Evolutionary conservation across 2,329 filamentous ascomycete genomes (phyloP), one percentile per base, ranked within the genome.

Genomic region (Xylaria sp.): DNA sequence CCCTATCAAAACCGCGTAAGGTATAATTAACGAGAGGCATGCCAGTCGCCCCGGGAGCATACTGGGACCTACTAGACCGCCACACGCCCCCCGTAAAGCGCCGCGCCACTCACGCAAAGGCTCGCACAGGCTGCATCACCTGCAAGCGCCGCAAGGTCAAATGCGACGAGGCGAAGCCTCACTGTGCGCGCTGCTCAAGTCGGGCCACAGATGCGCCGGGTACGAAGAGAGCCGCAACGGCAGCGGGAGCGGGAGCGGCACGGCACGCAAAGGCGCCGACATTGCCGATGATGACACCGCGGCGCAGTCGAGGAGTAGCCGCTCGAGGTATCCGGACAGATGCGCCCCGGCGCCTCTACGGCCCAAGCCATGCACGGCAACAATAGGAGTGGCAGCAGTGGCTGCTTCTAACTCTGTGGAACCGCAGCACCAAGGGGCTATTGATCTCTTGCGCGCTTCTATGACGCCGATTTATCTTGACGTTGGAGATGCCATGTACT

Each of bases 121-220:
- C 66, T 4, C 68, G 68, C 23, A 70, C 68, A 14, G 67, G 67
- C n/a, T 71, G 67, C 35, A 28, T 60, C 42, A 71, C 67, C 50
- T 71, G 67, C 61, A 71, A 71, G 62, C 58, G 31, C 14, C 61
- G 67, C 4, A 57, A 46, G n/a, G 67, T 71, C 28, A 71, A 71
- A 40, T 71, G 69, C 46, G 67, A 71, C 60, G 69, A 71, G 51
- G 56, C 55, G 11, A 69, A 66, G 51, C 69, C 69, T 17, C n/a
- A 2, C n/a, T 71, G 67, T 46, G 51, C 57, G 28, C 65, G 66
- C 17, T 71, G 69, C 21, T 57, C 43, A 69, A 67, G 50, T 56
- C 69, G 11, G 67, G 67, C 4, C 55, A 65, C 40, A 4, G 43
- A 8, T 70, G 69, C 31, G 64, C 57, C 38, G 68, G 68, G 14